These are phyloP conservation scores for Eimeria brunetti DNA, from an alignment of 169 alveolate genomes.

Conservation along the genomic window DNA sequence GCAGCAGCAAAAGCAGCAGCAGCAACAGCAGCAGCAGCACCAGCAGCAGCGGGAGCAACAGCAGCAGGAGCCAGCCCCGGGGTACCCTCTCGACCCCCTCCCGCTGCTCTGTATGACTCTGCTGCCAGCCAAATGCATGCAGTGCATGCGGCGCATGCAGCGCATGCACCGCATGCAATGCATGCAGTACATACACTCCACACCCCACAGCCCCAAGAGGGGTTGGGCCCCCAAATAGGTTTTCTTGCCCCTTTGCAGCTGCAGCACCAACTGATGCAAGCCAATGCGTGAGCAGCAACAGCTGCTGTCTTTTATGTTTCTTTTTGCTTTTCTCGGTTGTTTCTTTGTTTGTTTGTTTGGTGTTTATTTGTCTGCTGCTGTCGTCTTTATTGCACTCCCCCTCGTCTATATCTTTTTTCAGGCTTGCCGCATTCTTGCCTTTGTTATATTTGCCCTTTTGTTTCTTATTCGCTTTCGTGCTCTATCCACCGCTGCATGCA, in stretches of 20 bases:
- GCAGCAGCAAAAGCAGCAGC: neutral
- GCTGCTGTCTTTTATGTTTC: neutral
- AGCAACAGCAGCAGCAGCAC: conserved; percentile 23
- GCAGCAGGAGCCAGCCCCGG: neutral
- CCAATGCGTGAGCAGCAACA: neutral
- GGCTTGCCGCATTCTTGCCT: no score
- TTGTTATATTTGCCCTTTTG: neutral
- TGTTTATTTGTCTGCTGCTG: neutral
- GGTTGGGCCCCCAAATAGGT: conserved; percentile 15
- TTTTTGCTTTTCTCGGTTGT: neutral
- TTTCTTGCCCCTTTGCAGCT: conserved; percentile 13
- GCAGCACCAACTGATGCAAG: conserved; percentile 52
- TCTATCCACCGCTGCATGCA: no score
- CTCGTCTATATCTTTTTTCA: no score
- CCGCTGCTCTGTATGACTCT: neutral
- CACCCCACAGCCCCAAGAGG: neutral
- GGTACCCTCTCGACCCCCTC: neutral
- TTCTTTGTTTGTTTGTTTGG: neutral
- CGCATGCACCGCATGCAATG: no score
- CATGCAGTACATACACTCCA: neutral
- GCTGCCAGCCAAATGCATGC: neutral
- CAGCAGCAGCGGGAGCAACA: neutral
- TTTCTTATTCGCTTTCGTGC: no score
- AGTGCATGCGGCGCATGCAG: neutral
- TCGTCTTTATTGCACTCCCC: no score